Evolutionary conservation across 176 grass and related monocot genomes (phyloP).

Genomic region (Alopecurus myosuroides): DNA sequence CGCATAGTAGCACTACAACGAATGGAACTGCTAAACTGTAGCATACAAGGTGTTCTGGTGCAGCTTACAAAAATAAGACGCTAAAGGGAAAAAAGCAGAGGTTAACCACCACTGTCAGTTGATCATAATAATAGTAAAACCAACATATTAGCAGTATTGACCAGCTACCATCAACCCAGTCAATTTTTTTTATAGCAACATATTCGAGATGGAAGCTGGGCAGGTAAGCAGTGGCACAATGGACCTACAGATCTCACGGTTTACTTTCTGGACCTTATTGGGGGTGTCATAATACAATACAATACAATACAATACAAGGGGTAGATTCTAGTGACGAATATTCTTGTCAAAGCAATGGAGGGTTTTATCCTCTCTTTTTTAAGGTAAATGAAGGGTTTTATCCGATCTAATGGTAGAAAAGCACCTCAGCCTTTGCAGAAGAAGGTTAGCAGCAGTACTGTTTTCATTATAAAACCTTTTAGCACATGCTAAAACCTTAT

Average conservation of each 20-base stretch:
- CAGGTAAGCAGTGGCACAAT: neutral
- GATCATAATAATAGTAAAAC: neutral
- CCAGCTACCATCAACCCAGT: constrained; percentile 4
- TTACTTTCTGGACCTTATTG: neutral
- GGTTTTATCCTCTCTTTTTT: neutral
- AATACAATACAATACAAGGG: constrained; percentile 14
- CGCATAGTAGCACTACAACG: neutral
- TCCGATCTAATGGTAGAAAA: neutral
- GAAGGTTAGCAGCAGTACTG: neutral
- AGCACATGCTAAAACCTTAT: neutral
- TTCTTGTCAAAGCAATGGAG: neutral
- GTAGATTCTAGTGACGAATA: constrained; percentile 16
- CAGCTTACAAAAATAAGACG: neutral
- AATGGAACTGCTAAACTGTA: neutral
- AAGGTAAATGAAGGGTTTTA: neutral
- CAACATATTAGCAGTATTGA: neutral
- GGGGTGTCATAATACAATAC: neutral
- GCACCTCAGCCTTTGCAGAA: neutral
- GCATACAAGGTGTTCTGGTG: neutral
- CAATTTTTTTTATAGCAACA: neutral
- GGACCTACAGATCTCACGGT: neutral
- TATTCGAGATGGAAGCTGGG: neutral
- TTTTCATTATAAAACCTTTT: constrained; percentile 4
- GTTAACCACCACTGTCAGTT: neutral
- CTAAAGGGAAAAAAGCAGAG: constrained; percentile 6